Percentiles rank a stretch among this genome's conserved stretches.
Evolutionary conservation across 768 basidiomycete species (phyloP).

Genomic region (Fomitopsis pulvina): DNA sequence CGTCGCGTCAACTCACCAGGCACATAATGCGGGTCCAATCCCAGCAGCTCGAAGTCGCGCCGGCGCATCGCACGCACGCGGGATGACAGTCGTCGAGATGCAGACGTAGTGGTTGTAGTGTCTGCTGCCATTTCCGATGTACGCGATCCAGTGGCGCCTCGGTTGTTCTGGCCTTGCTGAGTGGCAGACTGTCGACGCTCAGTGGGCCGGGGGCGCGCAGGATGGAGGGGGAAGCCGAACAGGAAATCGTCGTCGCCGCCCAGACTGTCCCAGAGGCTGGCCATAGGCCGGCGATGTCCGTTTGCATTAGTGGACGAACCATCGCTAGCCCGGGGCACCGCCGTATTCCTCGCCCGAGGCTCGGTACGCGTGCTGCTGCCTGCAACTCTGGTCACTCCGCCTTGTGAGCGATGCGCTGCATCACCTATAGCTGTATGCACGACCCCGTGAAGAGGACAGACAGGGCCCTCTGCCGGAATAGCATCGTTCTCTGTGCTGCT

Average conservation of each 20-base stretch:
- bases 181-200: neutral
- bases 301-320: neutral
- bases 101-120: neutral
- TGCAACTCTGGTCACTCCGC: too few species aligned
- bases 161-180: neutral
- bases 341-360: too few species aligned
- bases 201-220: neutral
- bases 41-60: slow-evolving; percentile 1
- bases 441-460: neutral
- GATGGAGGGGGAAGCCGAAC: neutral
- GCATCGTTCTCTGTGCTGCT: neutral
- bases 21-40: neutral
- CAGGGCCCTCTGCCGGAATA: too few species aligned
- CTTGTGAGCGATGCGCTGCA: neutral
- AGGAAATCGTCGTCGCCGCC: neutral
- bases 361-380: too few species aligned
- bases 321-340: too few species aligned
- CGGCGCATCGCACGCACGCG: slow-evolving; percentile 3
- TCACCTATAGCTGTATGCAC: neutral
- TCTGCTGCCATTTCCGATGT: neutral
- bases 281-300: neutral
- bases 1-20: neutral
- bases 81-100: neutral
- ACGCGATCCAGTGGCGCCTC: neutral
- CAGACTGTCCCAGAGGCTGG: neutral